Evolutionary conservation across 495 filamentous ascomycete genomes (phyloP).

Genomic region (Friedmanniomyces endolithicus): DNA sequence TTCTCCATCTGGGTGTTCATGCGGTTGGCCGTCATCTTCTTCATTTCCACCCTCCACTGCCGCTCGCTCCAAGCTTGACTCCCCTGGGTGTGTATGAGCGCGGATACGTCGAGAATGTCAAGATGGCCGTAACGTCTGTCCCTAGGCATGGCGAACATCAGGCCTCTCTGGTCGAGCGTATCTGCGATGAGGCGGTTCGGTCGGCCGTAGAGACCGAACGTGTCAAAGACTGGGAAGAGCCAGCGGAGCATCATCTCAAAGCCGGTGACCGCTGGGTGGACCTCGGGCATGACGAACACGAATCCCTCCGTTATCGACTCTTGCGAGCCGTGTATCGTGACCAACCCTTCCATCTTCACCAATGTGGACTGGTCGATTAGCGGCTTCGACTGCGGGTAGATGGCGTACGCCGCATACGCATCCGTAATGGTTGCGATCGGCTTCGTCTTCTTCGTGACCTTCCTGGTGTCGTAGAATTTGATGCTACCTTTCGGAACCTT

Average conservation of each 20-base stretch:
- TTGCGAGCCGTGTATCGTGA: conserved; percentile 68
- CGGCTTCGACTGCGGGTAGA: conserved; percentile 87
- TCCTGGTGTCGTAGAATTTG: conserved; percentile 82
- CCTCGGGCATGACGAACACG: conserved; percentile 96
- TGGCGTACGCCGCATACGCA: conserved; percentile 82
- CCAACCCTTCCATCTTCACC: conserved; percentile 83
- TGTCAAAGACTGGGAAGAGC: conserved; percentile 88
- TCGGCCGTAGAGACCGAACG: conserved; percentile 83
- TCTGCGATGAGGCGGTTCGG: conserved; percentile 80
- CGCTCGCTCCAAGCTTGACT: conserved; percentile 70
- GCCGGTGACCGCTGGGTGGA: conserved; percentile 76
- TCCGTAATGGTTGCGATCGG: conserved; percentile 87
- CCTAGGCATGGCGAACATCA: conserved; percentile 98
- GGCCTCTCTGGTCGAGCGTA: conserved; percentile 66
- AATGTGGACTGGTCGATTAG: conserved; percentile 90
- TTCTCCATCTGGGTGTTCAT: conserved; percentile 58
- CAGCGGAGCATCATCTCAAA: conserved; percentile 96
- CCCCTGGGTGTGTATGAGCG: conserved; percentile 62
- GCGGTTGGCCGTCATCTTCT: conserved; percentile 74
- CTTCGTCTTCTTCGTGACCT: conserved; percentile 79
- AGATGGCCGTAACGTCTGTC: conserved; percentile 81
- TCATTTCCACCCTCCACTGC: conserved; percentile 83
- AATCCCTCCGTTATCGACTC: conserved; percentile 74
- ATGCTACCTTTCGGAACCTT: conserved; percentile 71
- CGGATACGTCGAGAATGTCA: conserved; percentile 72